Evolutionary conservation across 768 basidiomycete genomes (phyloP), one percentile per base, ranked within the genome.

Genomic region (Scleroderma citrinum): DNA sequence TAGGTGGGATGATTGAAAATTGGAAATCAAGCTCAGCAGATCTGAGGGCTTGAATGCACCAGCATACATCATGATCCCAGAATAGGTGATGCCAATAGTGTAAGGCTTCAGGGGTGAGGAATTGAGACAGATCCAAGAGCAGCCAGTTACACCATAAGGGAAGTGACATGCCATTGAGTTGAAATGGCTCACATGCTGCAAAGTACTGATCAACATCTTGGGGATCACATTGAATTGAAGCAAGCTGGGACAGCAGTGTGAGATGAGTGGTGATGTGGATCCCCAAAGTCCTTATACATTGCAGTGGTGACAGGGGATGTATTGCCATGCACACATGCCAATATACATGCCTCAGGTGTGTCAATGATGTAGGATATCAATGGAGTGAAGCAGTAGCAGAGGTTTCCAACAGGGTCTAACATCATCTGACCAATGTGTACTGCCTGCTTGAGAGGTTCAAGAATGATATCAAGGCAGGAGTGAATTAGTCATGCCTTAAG

Each of bases 141-240:
- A 57, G 45, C 67, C 67, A 74, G 44, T 72, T 59, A 2, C 60
- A 30, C 70, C 69, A 73, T 50, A 75, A 71, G 5, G 65, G 71
- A 1, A 35, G 12, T 1, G 3, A 3, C 11, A 59, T 34, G 11
- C 56, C 36, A 31, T 44, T 59, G 29, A 59, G 50, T 14, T n/a
- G 17, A 14, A 35, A 26, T 6, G 14, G 2, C 31, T 36, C 37
- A 10, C 45, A 47, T 11, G n/a, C 41, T 2, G 17, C 1, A 14
- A 50, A 50, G n/a, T 24, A 54, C 6, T 34, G 14, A 4, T 7
- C 2, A 3, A 50, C 12, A 26, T 54, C n/a, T 1, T 11, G 10
- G 23, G 50, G 39, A 17, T 49, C 36, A 8, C 24, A 7, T 3
- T 32, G 42, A 24, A 63, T 41, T 6, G 24, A 24, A 13, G 41